phyloP scores from a whole-genome alignment of 176 grass and related monocot genomes.

The Themeda triandra region DNA sequence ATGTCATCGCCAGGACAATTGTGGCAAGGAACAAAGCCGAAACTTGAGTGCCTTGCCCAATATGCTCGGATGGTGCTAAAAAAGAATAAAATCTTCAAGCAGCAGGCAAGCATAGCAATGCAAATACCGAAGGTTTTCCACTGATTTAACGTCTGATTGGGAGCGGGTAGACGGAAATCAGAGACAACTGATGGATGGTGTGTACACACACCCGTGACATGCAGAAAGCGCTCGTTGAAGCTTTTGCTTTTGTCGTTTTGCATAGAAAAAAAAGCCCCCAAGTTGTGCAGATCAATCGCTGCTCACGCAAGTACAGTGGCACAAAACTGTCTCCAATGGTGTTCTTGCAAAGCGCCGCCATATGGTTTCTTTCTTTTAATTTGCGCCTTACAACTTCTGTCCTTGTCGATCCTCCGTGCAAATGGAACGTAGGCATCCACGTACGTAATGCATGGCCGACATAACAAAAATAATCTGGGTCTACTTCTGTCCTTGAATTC shows the following conservation, averaged over 20 bases:
- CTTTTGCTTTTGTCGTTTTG: neutral
- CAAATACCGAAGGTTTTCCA: neutral
- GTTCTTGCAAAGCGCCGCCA: neutral
- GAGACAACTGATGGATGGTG: neutral
- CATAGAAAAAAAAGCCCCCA: neutral
- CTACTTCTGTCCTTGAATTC: too few relatives aligned
- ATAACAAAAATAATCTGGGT: too few relatives aligned
- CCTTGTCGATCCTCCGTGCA: neutral
- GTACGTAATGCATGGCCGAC: too few relatives aligned
- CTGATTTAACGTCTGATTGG: neutral
- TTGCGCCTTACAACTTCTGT: neutral
- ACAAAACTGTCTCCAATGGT: slow-evolving; percentile 19
- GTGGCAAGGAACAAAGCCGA: too few relatives aligned
- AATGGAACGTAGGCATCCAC: too few relatives aligned
- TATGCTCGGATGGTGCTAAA: too few relatives aligned
- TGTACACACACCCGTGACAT: neutral
- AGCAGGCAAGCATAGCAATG: too few relatives aligned
- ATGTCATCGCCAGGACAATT: too few relatives aligned
- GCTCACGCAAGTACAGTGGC: neutral
- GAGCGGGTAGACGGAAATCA: neutral
- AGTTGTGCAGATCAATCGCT: slow-evolving; percentile 6
- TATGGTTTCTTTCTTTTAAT: neutral
- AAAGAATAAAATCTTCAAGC: too few relatives aligned
- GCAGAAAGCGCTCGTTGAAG: slow-evolving; percentile 14
- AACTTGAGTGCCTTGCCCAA: too few relatives aligned